These are phyloP conservation scores for Euclidium syriacum DNA, from an alignment of 345 rosid species.

Conservation along the genomic window DNA sequence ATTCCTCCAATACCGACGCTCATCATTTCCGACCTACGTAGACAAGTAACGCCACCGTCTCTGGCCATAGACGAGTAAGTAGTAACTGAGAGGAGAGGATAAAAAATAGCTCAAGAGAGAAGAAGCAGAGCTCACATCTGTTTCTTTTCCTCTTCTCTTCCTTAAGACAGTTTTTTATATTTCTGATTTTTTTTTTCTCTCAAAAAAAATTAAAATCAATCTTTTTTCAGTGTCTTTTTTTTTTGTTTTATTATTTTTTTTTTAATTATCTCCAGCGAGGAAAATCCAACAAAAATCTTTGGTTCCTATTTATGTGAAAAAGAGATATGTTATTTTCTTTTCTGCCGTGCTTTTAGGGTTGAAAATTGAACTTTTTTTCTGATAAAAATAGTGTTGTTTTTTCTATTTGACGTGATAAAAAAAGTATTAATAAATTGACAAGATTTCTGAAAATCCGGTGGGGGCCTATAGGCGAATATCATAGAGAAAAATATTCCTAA, in stretches of 20 bases:
- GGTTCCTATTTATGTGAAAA: conserved; percentile 12
- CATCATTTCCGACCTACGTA: conserved; percentile 39
- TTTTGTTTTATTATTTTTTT: not conserved
- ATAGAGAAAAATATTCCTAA: conserved; percentile 5
- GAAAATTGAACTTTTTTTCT: conserved; percentile 13
- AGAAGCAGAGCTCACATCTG: conserved; percentile 8
- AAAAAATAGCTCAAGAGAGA: not conserved
- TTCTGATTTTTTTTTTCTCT: conserved; percentile 18
- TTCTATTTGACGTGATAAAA: too few species aligned
- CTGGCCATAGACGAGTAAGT: conserved; percentile 35
- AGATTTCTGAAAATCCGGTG: conserved; percentile 57
- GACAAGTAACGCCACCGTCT: conserved; percentile 46
- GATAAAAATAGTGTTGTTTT: too few species aligned
- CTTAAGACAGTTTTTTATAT: conserved; percentile 26
- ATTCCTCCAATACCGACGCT: conserved; percentile 30
- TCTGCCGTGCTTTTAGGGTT: conserved; percentile 31
- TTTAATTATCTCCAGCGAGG: not conserved
- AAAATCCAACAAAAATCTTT: conserved; percentile 50
- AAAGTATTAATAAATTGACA: conserved; percentile 1
- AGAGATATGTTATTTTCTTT: not conserved
- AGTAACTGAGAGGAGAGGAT: not conserved
- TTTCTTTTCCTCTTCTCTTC: conserved; percentile 1
- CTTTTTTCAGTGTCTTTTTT: not conserved
- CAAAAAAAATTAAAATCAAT: conserved; percentile 28
- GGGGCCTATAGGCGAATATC: conserved; percentile 33